Evolutionary conservation across 2,329 filamentous ascomycete genomes (phyloP), one percentile per base, ranked within the genome.

Genomic region (Herpotrichia juniperi): DNA sequence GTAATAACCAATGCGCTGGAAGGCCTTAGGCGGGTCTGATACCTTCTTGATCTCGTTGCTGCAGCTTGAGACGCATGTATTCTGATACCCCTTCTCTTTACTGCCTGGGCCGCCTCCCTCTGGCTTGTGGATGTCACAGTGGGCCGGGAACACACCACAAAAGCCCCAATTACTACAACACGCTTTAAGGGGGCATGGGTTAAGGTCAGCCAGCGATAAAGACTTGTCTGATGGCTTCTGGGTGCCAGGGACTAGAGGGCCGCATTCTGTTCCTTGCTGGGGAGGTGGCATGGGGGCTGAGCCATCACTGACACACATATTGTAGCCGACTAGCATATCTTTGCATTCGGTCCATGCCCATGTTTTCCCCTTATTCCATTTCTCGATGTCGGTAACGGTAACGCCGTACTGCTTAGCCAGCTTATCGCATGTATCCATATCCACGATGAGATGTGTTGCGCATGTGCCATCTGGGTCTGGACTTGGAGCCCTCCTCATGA

Each of bases 271-370:
- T 37, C 73, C 70, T 1, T 62, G 24, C 2, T 76, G n/a, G n/a
- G 54, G 51, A 1, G 72, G 64, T 1, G 79, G 79, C 63, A 80
- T 71, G 0, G 57, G 48, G 3, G 51, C 68, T 1, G 49, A 54
- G 4, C 78, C 78, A 0, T 58, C 54, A 50, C 75, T 77, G 0
- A 80, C 56, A 51, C 79, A 81, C 4, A 80, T 74, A 11, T 61
- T 63, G 1, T 50, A 31, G 1, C 68, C 67, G 11, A 63, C 42
- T 17, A 56, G 51, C 4, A 81, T 50, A 6, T 61, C 43, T 1
- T 57, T 43, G 56, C 78, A 81, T 6, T 73, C 75, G 4, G 32
- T 58, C 74, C 75, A 80, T 14, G 66, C 74, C 77, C 78, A 81
- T 4, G 77, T 79, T 2, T 73, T 63, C 1, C 45, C 45, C 16